phyloP scores from a whole-genome alignment of 495 filamentous ascomycete genomes.

The Sporormia fimetaria region DNA sequence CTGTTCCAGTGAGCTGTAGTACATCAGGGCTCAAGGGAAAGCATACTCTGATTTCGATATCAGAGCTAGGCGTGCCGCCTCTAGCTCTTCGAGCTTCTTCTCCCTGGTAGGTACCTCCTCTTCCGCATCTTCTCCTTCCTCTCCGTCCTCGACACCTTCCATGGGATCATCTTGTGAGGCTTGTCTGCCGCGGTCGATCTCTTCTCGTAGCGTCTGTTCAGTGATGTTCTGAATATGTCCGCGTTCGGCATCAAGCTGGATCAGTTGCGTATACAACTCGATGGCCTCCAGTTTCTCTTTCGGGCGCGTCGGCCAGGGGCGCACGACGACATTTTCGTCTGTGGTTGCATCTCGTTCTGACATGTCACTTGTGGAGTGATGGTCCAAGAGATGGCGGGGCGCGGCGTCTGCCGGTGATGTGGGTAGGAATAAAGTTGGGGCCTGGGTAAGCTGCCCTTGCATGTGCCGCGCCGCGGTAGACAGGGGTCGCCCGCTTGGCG shows the following conservation, averaged over 20 bases:
- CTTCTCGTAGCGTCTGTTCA: conserved; percentile 44
- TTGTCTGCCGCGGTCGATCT: conserved; percentile 50
- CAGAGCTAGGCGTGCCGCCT: conserved; percentile 29
- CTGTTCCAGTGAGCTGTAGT: conserved; percentile 8
- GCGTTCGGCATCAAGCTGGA: conserved; percentile 27
- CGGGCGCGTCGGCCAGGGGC: conserved; percentile 26
- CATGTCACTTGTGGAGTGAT: conserved; percentile 12
- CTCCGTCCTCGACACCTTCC: conserved; percentile 45
- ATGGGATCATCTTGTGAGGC: conserved; percentile 6
- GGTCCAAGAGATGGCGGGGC: background rate
- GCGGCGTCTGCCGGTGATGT: too few relatives aligned
- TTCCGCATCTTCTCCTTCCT: conserved; percentile 28
- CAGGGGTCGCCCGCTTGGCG: background rate
- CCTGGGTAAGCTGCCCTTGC: too few relatives aligned
- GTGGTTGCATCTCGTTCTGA: background rate
- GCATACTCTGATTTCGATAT: conserved; percentile 6
- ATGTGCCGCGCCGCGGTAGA: background rate
- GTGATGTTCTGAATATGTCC: conserved; percentile 32
- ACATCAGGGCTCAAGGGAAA: background rate
- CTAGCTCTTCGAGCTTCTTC: conserved; percentile 38
- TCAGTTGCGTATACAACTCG: conserved; percentile 21
- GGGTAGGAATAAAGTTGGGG: too few relatives aligned
- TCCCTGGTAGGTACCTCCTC: conserved; percentile 31
- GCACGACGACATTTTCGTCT: conserved; percentile 21
- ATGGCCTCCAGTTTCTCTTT: conserved; percentile 9